phyloP scores from a whole-genome alignment of 2,329 filamentous ascomycete species.

The Phaeosphaeria sp. region DNA sequence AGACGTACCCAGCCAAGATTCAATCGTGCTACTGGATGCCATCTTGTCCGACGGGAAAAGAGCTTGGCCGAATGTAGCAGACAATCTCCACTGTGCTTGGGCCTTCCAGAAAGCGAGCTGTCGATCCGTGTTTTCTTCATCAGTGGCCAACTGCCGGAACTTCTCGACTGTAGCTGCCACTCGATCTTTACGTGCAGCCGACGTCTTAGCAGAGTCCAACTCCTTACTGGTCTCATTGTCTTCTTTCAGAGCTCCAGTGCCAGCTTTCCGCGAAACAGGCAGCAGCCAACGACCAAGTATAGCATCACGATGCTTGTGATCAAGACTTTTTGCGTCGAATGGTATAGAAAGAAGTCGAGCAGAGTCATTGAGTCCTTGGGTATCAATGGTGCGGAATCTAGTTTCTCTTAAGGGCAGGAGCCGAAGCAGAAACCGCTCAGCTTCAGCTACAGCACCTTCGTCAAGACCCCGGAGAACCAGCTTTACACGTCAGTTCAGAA shows the following conservation, averaged over 20 bases:
- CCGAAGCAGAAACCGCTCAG: conserved; percentile 34
- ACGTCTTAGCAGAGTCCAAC: background rate
- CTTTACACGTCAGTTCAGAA: conserved; percentile 20
- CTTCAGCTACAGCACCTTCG: conserved; percentile 31
- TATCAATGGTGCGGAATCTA: conserved; percentile 24
- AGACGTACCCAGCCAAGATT: conserved; percentile 1
- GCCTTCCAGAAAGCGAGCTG: background rate
- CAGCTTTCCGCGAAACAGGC: conserved; percentile 14
- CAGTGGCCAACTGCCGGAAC: background rate
- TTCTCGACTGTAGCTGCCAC: background rate
- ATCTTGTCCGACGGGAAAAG: conserved; percentile 27
- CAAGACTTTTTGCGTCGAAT: conserved; percentile 27
- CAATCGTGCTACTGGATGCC: conserved; percentile 1
- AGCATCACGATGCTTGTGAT: conserved; percentile 25
- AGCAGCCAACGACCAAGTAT: conserved; percentile 37
- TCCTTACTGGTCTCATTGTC: background rate
- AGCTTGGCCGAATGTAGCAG: conserved; percentile 32
- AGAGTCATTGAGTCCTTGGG: conserved; percentile 15
- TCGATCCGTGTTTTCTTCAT: background rate
- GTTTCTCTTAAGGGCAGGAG: conserved; percentile 32
- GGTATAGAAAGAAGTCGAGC: conserved; percentile 25
- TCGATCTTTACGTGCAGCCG: background rate
- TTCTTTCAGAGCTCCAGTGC: conserved; percentile 2
- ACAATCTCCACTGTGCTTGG: conserved; percentile 17
- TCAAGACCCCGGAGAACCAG: conserved; percentile 37